These are phyloP conservation scores for Clonostachys chloroleuca DNA, from an alignment of 2,329 filamentous ascomycete genomes.

Conservation along the genomic window DNA sequence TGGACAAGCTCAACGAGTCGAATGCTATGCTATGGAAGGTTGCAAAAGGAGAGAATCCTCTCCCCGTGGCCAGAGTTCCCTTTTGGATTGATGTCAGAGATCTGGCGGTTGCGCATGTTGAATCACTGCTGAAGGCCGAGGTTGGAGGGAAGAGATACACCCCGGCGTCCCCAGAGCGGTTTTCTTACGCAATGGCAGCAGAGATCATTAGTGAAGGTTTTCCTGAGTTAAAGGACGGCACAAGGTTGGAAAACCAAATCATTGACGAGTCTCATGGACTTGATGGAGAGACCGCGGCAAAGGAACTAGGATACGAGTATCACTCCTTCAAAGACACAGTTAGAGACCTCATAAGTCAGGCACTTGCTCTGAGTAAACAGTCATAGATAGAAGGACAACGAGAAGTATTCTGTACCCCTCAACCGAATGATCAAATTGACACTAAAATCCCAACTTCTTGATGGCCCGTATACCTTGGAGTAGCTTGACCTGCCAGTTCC, in stretches of 20 bases:
- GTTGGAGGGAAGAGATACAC: slow-evolving; percentile 32
- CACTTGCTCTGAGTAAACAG: background rate
- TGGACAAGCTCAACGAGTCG: slow-evolving; percentile 32
- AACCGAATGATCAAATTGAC: no score
- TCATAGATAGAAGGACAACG: no score
- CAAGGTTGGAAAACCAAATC: slow-evolving; percentile 23
- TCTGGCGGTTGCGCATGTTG: slow-evolving; percentile 35
- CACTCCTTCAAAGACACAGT: slow-evolving; percentile 26
- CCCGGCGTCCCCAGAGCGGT: slow-evolving; percentile 32
- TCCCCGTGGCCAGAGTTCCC: slow-evolving; percentile 30
- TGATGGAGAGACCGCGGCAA: slow-evolving; percentile 32
- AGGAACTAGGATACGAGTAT: slow-evolving; percentile 32
- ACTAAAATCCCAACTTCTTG: no score
- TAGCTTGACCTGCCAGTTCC: no score
- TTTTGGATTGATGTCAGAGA: slow-evolving; percentile 43
- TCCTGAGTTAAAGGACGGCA: slow-evolving; percentile 19
- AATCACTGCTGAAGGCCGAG: slow-evolving; percentile 27
- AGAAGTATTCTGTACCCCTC: no score
- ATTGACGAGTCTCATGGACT: slow-evolving; percentile 31
- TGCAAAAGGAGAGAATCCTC: slow-evolving; percentile 22
- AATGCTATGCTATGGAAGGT: slow-evolving; percentile 34
- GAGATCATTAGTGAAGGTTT: slow-evolving; percentile 35
- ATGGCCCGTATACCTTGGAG: no score
- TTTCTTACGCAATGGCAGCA: slow-evolving; percentile 38
- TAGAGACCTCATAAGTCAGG: slow-evolving; percentile 21